phyloP scores from a whole-genome alignment of 805 yeast genomes.

The Candida methanosorbosa region DNA sequence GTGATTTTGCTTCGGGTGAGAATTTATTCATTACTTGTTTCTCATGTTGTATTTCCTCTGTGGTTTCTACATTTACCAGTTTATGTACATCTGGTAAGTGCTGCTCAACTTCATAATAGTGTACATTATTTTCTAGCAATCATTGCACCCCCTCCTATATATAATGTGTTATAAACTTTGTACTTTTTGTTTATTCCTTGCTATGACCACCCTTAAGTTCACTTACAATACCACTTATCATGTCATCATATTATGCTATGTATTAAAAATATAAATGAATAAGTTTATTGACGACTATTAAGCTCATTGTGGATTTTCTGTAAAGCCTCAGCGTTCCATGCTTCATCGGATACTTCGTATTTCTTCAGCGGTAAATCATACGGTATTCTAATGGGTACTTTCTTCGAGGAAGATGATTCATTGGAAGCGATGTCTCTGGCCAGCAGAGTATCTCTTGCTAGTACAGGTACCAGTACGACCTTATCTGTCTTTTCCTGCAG shows the following conservation, averaged over 20 bases:
- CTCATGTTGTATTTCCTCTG: not conserved
- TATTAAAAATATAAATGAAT: too few relatives aligned
- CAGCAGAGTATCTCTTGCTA: slow-evolving; percentile 25
- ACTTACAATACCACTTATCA: not conserved
- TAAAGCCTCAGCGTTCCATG: slow-evolving; percentile 36
- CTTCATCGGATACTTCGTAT: slow-evolving; percentile 31
- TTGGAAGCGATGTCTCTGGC: too few relatives aligned
- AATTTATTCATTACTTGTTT: slow-evolving; percentile 1
- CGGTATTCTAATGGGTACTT: slow-evolving; percentile 41
- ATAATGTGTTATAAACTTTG: too few relatives aligned
- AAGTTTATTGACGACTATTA: not conserved
- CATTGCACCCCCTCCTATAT: too few relatives aligned
- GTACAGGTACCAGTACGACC: slow-evolving; percentile 31
- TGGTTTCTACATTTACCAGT: not conserved
- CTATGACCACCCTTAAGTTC: not conserved
- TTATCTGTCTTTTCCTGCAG: slow-evolving; percentile 2
- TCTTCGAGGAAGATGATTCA: not conserved
- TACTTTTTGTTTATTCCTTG: too few relatives aligned
- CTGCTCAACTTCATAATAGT: not conserved
- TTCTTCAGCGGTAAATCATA: slow-evolving; percentile 41
- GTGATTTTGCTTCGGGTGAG: slow-evolving; percentile 7
- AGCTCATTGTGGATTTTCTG: slow-evolving; percentile 5
- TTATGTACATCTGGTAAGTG: not conserved
- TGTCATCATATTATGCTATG: not conserved
- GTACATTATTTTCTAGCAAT: not conserved